Percentiles rank a stretch among this genome's conserved stretches.
Evolutionary conservation across 75 land plant species (phyloP).

Genomic region (Isoetes taiwanensis): DNA sequence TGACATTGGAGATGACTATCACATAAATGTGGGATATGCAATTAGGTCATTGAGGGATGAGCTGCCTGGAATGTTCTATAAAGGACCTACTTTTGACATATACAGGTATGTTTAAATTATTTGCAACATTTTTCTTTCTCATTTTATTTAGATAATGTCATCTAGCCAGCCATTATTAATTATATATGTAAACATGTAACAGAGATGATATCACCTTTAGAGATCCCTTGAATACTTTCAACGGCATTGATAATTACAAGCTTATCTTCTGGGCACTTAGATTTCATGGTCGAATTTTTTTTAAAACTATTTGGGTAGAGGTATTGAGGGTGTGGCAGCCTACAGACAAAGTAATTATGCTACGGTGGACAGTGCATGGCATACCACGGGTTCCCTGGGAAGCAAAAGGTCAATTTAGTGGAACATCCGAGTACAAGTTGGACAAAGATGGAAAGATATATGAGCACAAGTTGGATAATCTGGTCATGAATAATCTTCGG

Average conservation of each 20-base stretch:
- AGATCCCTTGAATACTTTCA: constrained; percentile 72
- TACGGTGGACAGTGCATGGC: constrained; percentile 77
- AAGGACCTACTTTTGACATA: constrained; percentile 67
- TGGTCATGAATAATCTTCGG: constrained; percentile 44
- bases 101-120: constrained; percentile 46
- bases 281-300: constrained; percentile 64
- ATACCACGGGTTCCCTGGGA: constrained; percentile 82
- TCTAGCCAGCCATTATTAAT: no score
- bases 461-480: constrained; percentile 76
- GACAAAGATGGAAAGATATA: constrained; percentile 83
- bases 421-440: constrained; percentile 75
- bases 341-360: constrained; percentile 60
- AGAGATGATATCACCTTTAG: constrained; percentile 87
- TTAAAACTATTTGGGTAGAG: constrained; percentile 73
- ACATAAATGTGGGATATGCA: constrained; percentile 72
- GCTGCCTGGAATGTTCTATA: constrained; percentile 58
- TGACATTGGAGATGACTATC: constrained; percentile 42
- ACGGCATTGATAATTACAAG: constrained; percentile 69
- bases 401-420: constrained; percentile 71
- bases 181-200: no score
- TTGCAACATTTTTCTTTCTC: constrained; percentile 42
- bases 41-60: constrained; percentile 82
- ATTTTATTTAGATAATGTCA: no score
- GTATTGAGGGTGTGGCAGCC: constrained; percentile 79
- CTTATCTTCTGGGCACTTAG: constrained; percentile 69